Evolutionary conservation across 495 filamentous ascomycete species (phyloP).

Genomic region (Friedmanniomyces simplex): DNA sequence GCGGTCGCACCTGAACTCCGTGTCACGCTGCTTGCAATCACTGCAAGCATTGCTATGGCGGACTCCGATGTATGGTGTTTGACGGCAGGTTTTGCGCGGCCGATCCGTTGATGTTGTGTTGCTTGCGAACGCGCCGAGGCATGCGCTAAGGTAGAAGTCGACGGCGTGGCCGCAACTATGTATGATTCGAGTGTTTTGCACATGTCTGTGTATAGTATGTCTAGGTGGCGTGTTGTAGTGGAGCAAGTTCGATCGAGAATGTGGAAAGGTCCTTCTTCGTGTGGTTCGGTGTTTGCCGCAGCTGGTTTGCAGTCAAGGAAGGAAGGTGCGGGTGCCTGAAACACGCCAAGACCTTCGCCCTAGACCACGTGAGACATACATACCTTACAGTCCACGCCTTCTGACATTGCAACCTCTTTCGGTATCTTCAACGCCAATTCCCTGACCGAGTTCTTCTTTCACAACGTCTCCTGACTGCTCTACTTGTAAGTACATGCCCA

Average conservation of each 20-base stretch:
- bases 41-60: neutral
- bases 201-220: neutral
- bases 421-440: no score
- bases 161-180: neutral
- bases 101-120: neutral
- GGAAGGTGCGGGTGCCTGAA: neutral
- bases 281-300: no score
- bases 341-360: neutral
- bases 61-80: neutral
- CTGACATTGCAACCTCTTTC: no score
- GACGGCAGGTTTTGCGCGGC: neutral
- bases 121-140: neutral
- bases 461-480: no score
- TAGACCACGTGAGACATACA: no score
- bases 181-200: neutral
- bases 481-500: no score
- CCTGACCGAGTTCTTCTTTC: no score
- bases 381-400: no score
- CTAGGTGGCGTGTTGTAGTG: neutral
- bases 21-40: neutral
- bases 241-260: neutral
- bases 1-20: neutral
- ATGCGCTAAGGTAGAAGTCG: neutral
- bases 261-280: neutral
- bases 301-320: neutral